phyloP scores from a whole-genome alignment of 495 filamentous ascomycete species.

The Hyaloscypha variabilis region DNA sequence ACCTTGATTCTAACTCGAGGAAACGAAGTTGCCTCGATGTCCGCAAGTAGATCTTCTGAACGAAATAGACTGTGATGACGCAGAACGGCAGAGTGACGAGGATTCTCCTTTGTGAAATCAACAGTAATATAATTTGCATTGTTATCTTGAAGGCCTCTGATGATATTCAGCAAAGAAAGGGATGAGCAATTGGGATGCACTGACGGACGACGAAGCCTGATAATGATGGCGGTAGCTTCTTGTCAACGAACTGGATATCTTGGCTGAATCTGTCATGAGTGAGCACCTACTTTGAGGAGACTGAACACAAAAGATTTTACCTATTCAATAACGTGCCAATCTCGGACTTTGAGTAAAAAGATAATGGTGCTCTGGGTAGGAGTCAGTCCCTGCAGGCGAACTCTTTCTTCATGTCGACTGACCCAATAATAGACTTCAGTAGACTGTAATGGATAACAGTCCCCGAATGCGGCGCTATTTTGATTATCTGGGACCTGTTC shows the following conservation, averaged over 20 bases:
- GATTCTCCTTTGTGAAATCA: constrained; percentile 33
- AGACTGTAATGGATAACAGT: constrained; percentile 24
- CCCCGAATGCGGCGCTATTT: constrained; percentile 31
- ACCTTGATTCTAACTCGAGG: constrained; percentile 51
- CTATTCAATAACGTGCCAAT: constrained; percentile 26
- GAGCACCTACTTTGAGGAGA: constrained; percentile 1
- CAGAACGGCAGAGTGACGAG: constrained; percentile 19
- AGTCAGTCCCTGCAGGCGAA: background rate
- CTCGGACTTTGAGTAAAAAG: constrained; percentile 31
- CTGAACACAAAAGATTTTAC: background rate
- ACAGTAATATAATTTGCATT: constrained; percentile 16
- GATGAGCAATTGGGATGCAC: background rate
- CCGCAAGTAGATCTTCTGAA: constrained; percentile 62
- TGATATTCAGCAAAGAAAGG: background rate
- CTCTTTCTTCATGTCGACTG: background rate
- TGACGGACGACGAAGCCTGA: constrained; percentile 27
- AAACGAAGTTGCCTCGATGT: constrained; percentile 63
- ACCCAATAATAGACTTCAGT: constrained; percentile 26
- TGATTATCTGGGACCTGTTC: constrained; percentile 25
- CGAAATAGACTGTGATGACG: constrained; percentile 44
- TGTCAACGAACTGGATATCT: constrained; percentile 31
- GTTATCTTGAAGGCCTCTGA: constrained; percentile 25
- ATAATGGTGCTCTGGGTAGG: constrained; percentile 28
- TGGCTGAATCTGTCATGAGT: constrained; percentile 24
- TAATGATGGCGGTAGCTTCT: constrained; percentile 30